These are phyloP conservation scores for Clohesyomyces aquaticus DNA, from an alignment of 495 filamentous ascomycete genomes.

Conservation along the genomic window DNA sequence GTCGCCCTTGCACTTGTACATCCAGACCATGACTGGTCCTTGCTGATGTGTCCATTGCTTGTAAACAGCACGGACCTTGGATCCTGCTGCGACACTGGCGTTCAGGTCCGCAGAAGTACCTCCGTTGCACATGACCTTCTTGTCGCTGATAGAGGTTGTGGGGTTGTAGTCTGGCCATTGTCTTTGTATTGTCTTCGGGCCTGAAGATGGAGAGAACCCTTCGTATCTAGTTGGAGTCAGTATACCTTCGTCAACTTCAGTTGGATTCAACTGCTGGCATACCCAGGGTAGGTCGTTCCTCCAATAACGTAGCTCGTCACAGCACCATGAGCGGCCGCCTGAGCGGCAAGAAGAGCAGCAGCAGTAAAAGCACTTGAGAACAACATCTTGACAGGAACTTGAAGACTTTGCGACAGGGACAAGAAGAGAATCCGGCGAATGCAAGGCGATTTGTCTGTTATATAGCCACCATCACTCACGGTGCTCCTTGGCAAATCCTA, in stretches of 20 bases:
- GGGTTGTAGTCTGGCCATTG: slow-evolving; percentile 42
- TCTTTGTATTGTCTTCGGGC: slow-evolving; percentile 37
- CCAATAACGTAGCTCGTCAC: slow-evolving; percentile 36
- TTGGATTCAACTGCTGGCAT: background rate
- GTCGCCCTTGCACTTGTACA: slow-evolving; percentile 38
- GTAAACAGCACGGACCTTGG: slow-evolving; percentile 36
- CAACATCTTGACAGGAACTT: slow-evolving; percentile 22
- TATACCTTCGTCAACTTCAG: background rate
- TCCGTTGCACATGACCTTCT: slow-evolving; percentile 40
- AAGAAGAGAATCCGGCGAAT: background rate
- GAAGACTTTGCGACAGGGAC: slow-evolving; percentile 4
- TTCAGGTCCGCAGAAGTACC: slow-evolving; percentile 29
- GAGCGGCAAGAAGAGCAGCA: slow-evolving; percentile 27
- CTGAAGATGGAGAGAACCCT: slow-evolving; percentile 28
- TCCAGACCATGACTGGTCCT: slow-evolving; percentile 38
- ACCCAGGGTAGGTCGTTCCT: slow-evolving; percentile 32
- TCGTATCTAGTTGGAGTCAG: slow-evolving; percentile 26
- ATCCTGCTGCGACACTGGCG: slow-evolving; percentile 22
- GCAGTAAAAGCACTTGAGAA: slow-evolving; percentile 32
- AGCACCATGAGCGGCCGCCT: slow-evolving; percentile 34
- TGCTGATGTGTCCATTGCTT: slow-evolving; percentile 39
- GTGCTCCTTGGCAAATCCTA: background rate
- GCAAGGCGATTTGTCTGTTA: slow-evolving; percentile 17
- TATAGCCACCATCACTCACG: slow-evolving; percentile 17
- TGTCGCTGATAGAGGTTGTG: slow-evolving; percentile 30